These are phyloP conservation scores for Stachybotrys elegans DNA, from an alignment of 2,329 filamentous ascomycete species.

Conservation along the genomic window DNA sequence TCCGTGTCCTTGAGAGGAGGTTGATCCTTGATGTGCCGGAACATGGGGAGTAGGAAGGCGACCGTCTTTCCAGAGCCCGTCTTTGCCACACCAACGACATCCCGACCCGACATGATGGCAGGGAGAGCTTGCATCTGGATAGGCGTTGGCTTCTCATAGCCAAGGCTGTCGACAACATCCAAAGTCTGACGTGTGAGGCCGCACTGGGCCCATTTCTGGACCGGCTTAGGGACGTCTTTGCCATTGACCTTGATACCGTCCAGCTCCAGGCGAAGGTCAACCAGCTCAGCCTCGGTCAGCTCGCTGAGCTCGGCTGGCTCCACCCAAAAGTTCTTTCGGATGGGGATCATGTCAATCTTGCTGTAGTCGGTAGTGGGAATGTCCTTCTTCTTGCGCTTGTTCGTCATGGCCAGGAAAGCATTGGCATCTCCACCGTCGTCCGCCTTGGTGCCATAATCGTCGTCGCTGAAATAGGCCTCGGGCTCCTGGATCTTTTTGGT, in stretches of 20 bases:
- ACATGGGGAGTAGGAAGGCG: constrained; percentile 94
- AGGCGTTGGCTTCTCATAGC: constrained; percentile 83
- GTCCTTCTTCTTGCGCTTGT: constrained; percentile 87
- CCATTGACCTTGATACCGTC: constrained; percentile 94
- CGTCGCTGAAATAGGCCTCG: constrained; percentile 83
- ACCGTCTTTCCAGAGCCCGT: constrained; percentile 97
- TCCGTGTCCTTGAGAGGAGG: constrained; percentile 74
- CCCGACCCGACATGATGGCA: constrained; percentile 90
- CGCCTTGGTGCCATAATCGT: constrained; percentile 59
- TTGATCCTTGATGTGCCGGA: constrained; percentile 95
- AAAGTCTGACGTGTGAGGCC: constrained; percentile 82
- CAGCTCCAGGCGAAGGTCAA: constrained; percentile 76
- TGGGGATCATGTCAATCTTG: constrained; percentile 78
- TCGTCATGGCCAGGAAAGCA: constrained; percentile 47
- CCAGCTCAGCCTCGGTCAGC: constrained; percentile 80
- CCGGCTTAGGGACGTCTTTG: constrained; percentile 83
- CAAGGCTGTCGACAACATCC: constrained; percentile 75
- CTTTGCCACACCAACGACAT: constrained; percentile 94
- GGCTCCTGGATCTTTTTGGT: constrained; percentile 60
- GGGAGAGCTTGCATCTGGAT: constrained; percentile 96
- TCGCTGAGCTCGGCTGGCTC: constrained; percentile 79
- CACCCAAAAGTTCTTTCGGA: constrained; percentile 92
- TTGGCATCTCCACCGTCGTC: constrained; percentile 43
- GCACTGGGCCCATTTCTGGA: constrained; percentile 95
- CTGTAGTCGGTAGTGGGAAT: constrained; percentile 82